These are phyloP conservation scores for Pestalotiopsis sp. DNA, from an alignment of 2,329 filamentous ascomycete species.

Conservation along the genomic window DNA sequence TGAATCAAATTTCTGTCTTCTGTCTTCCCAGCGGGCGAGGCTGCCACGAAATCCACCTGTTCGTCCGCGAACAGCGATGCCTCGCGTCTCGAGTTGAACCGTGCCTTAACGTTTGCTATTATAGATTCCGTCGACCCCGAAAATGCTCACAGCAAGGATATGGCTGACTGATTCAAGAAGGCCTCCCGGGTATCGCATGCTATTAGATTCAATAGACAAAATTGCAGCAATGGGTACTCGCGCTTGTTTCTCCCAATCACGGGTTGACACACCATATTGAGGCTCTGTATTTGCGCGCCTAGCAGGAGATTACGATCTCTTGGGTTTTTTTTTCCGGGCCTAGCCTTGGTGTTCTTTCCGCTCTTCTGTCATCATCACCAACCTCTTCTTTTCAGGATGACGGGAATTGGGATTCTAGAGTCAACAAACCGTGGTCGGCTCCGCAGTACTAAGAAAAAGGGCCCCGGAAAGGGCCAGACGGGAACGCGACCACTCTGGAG, in stretches of 20 bases:
- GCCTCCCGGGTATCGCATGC: slow-evolving; percentile 2
- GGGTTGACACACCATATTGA: slow-evolving; percentile 14
- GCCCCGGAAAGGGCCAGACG: background rate
- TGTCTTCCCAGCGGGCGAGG: background rate
- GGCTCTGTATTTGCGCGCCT: slow-evolving; percentile 14
- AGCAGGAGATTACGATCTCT: slow-evolving; percentile 14
- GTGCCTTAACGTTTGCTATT: background rate
- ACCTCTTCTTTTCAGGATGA: background rate
- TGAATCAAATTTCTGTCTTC: background rate
- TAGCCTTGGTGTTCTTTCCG: background rate
- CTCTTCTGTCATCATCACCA: background rate
- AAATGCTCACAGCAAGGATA: slow-evolving; percentile 2
- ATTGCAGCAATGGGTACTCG: slow-evolving; percentile 9
- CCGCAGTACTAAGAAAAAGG: background rate
- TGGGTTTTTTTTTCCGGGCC: background rate
- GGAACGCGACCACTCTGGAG: slow-evolving; percentile 9
- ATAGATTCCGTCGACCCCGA: background rate
- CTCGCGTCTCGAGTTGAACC: background rate
- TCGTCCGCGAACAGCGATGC: background rate
- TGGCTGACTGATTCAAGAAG: background rate
- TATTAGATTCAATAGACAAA: slow-evolving; percentile 9
- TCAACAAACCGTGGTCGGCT: background rate
- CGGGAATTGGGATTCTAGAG: background rate
- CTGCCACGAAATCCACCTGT: background rate
- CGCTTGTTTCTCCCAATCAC: slow-evolving; percentile 18